Base-by-base conservation (phyloP, 345 rosid species). In the Gossypium arboreum region DNA sequence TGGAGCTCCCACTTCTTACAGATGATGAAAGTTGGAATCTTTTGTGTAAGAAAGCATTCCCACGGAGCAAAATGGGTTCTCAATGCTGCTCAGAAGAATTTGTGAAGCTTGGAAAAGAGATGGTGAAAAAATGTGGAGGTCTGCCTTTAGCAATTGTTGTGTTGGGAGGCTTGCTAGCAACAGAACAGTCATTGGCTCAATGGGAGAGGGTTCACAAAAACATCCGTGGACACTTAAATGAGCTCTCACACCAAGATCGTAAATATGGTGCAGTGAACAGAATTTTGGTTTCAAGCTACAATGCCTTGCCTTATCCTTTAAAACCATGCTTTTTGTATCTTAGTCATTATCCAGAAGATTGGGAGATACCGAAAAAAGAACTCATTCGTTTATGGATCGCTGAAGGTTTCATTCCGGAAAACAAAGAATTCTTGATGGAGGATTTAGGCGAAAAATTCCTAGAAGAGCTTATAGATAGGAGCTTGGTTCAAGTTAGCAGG, bases 261-360 rank as follows among this genome's bases (percentile, higher is more conserved):
- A 18, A 22, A 1, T 48, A 48, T 3, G 22, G 27, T 1, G 75
- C 73, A 43, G 73, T 82, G 20, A 27, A 73, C 0, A 54, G 64
- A 24, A 73, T 78, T 12, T 61, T 79, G 12, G 84, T 66, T 34
- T 68, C 79, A 1, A 82, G 88, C 62, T 85, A 80, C 44, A 29
- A 72, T 6, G 84, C 80, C 9, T 17, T 85, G 72, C 88, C 85
- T 0, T 65, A 48, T 24, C 59, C 51, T 20, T 72, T 80, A 58
- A 85, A 79, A 16, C 76, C 82, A 0, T 82, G 85, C 72, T 85
- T 85, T 41, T 18, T 78, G 12, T 76, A 82, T 52, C 6, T 82
- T 11, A 60, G 75, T 9, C 56, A 75, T 7, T 82, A 76, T 60
- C 85, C 82, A 0, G 80, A 54, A 73, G 82, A 74, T 10, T 27